Evolutionary conservation across 768 basidiomycete genomes (phyloP).

Genomic region (Leccinellum albellum): DNA sequence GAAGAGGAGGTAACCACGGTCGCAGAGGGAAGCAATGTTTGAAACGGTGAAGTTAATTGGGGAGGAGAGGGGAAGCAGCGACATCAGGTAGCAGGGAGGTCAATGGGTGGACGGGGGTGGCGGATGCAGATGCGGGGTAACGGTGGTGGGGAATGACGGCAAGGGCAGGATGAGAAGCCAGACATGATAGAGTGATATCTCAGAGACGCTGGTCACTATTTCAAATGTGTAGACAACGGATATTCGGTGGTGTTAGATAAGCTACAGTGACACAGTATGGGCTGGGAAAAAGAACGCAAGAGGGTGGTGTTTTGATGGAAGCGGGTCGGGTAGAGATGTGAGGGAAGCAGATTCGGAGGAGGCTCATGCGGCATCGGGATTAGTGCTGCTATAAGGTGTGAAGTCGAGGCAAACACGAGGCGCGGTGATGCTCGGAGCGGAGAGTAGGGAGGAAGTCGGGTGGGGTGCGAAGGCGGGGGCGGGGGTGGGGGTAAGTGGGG

Average conservation of each 20-base stretch:
- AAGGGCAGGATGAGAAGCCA: not conserved
- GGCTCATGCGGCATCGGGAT: slow-evolving; percentile 1
- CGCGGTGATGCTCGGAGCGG: not conserved
- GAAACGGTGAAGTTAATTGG: not conserved
- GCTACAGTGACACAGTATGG: not conserved
- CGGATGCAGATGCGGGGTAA: not conserved
- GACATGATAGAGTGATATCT: not conserved
- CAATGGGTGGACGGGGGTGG: not conserved
- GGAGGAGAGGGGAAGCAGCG: not conserved
- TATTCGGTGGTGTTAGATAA: not conserved
- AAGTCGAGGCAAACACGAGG: not conserved
- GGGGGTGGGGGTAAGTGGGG: not conserved
- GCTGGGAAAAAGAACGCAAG: slow-evolving; percentile 13
- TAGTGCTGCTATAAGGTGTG: slow-evolving; percentile 8
- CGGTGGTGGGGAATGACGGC: not conserved
- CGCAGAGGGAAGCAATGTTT: not conserved
- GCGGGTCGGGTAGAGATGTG: slow-evolving; percentile 3
- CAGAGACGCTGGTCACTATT: not conserved
- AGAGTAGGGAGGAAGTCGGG: not conserved
- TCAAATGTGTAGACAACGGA: not conserved
- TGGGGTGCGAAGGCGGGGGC: not conserved
- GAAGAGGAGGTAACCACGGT: not conserved
- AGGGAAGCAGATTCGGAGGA: not conserved
- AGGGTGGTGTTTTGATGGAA: slow-evolving; percentile 7
- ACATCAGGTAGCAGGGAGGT: not conserved